These are phyloP conservation scores for Salix udensis DNA, from an alignment of 345 rosid species.

Conservation along the genomic window DNA sequence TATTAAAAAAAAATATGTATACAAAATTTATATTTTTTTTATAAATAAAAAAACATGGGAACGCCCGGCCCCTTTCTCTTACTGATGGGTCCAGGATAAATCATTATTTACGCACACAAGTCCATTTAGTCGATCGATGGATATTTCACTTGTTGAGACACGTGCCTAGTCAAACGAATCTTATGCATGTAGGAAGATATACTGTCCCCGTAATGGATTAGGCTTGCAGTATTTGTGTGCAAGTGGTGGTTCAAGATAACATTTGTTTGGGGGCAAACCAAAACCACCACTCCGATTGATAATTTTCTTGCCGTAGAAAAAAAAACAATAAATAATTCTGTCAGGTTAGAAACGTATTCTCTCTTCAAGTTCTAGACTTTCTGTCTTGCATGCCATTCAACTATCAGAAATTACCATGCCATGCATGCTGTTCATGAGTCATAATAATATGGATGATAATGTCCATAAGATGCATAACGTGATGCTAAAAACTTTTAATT, in stretches of 20 bases:
- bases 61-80: background rate
- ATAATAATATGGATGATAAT: too few relatives aligned
- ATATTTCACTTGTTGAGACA: background rate
- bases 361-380: too few relatives aligned
- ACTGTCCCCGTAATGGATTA: background rate
- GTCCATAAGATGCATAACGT: accelerated
- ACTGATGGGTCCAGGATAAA: background rate
- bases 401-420: too few relatives aligned
- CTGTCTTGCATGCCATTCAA: too few relatives aligned
- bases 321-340: background rate
- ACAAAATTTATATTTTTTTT: too few relatives aligned
- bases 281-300: background rate
- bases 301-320: background rate
- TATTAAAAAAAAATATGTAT: too few relatives aligned
- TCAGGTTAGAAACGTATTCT: background rate
- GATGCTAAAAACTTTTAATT: too few relatives aligned
- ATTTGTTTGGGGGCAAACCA: background rate
- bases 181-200: background rate
- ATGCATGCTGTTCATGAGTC: too few relatives aligned
- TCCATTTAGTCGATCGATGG: background rate
- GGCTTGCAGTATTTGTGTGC: background rate
- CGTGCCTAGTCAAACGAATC: background rate
- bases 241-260: background rate
- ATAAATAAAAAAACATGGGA: too few relatives aligned
- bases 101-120: background rate